Conservation (phyloP, 2,329 filamentous ascomycete genomes). For the Aureobasidium lini region DNA sequence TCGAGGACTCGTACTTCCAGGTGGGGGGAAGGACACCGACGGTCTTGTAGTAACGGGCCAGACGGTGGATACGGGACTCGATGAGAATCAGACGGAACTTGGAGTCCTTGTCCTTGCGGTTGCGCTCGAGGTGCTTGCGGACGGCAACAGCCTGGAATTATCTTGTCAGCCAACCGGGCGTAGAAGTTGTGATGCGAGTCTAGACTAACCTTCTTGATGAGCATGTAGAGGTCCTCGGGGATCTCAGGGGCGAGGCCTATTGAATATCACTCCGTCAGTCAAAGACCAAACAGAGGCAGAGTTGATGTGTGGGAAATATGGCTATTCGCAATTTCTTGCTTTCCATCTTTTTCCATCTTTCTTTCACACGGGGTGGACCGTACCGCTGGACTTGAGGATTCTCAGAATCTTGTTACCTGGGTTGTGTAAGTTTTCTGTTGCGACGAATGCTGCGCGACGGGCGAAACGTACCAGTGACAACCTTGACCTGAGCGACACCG, state of each 20-base stretch:
- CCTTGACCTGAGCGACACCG: conserved; percentile 95
- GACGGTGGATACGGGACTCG: conserved; percentile 99
- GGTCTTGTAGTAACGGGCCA: conserved; percentile 99
- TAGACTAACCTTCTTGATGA: conserved; percentile 92
- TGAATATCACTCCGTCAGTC: conserved; percentile 37
- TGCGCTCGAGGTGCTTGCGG: conserved; percentile 99
- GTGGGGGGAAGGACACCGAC: conserved; percentile 76
- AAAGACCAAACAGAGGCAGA: conserved; percentile 36
- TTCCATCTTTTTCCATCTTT: conserved; percentile 17
- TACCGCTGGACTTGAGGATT: conserved; percentile 98
- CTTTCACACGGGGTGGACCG: conserved; percentile 45
- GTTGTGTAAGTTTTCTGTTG: conserved; percentile 11
- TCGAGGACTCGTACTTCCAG: conserved; percentile 99
- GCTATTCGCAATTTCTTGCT: conserved; percentile 4
- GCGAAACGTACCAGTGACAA: conserved; percentile 73
- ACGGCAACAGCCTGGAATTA: conserved; percentile 76
- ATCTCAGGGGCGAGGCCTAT: conserved; percentile 97
- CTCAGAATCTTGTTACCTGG: conserved; percentile 98
- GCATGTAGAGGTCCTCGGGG: conserved; percentile 99
- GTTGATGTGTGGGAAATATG: conserved; percentile 20
- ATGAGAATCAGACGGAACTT: conserved; percentile 99
- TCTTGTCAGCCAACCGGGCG: conserved; percentile 5
- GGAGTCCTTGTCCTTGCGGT: conserved; percentile 99
- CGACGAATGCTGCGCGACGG: neutral
- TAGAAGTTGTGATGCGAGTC: neutral